These are phyloP conservation scores for Hortaea werneckii DNA, from an alignment of 2,329 filamentous ascomycete species.

Conservation along the genomic window DNA sequence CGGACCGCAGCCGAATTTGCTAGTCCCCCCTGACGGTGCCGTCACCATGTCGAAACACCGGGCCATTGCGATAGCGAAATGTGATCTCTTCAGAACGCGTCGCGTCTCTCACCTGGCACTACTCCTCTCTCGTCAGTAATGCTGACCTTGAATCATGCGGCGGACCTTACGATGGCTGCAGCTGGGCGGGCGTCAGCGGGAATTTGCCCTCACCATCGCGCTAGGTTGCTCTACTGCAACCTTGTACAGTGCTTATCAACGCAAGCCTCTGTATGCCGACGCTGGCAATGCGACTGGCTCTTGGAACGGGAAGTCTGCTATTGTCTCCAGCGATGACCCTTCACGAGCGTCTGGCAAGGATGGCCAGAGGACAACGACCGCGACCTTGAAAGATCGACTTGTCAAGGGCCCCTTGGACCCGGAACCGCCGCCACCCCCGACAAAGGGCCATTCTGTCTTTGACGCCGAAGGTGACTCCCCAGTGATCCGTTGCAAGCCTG, in stretches of 20 bases:
- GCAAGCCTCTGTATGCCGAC: slow-evolving; percentile 1
- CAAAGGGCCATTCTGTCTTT: not conserved
- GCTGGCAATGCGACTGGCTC: not conserved
- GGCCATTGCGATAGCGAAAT: too few relatives aligned
- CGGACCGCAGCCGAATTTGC: too few relatives aligned
- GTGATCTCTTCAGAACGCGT: too few relatives aligned
- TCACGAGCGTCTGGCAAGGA: too few relatives aligned
- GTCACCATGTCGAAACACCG: too few relatives aligned
- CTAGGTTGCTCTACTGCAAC: slow-evolving; percentile 1
- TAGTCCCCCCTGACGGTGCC: too few relatives aligned
- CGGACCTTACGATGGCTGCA: slow-evolving; percentile 1
- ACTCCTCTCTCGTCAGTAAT: not conserved
- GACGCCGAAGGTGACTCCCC: not conserved
- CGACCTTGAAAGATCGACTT: not conserved
- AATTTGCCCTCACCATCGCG: slow-evolving; percentile 1
- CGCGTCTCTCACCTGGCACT: too few relatives aligned
- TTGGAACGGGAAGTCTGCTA: not conserved
- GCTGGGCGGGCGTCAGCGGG: slow-evolving; percentile 1
- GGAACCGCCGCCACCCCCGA: not conserved
- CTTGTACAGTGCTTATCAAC: not conserved
- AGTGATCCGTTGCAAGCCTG: slow-evolving; percentile 16
- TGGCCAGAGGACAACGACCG: not conserved
- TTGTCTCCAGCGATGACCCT: not conserved
- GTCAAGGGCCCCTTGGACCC: not conserved
- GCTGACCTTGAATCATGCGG: not conserved